Evolutionary conservation across 2,329 filamentous ascomycete species (phyloP).

Genomic region (Lasiodiplodia citricola): DNA sequence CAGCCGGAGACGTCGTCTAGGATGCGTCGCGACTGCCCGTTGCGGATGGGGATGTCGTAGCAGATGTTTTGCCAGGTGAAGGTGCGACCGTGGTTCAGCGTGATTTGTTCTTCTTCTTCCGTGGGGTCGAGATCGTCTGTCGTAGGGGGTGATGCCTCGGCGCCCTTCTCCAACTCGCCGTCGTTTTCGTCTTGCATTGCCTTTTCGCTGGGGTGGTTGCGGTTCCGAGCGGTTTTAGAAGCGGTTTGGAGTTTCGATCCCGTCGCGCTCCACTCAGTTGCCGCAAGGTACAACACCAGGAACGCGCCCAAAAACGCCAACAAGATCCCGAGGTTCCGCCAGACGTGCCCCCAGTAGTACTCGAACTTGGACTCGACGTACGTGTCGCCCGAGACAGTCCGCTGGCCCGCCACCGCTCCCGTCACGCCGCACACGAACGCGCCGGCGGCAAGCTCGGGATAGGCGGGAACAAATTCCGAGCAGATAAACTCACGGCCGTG

Average conservation of each 20-base stretch:
- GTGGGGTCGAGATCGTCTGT: not conserved
- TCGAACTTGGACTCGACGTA: slow-evolving; percentile 38
- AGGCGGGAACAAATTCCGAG: slow-evolving; percentile 54
- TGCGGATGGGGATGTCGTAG: slow-evolving; percentile 65
- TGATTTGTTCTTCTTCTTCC: slow-evolving; percentile 47
- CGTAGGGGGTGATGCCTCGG: not conserved
- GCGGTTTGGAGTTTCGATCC: not conserved
- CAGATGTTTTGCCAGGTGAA: slow-evolving; percentile 69
- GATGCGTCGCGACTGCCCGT: slow-evolving; percentile 56
- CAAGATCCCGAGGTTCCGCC: slow-evolving; percentile 72
- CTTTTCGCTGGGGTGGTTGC: not conserved
- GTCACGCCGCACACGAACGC: slow-evolving; percentile 48
- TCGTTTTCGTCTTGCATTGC: not conserved
- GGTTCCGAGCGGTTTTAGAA: not conserved
- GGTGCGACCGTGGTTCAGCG: slow-evolving; percentile 68
- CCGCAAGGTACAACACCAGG: not conserved
- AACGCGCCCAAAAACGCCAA: slow-evolving; percentile 59
- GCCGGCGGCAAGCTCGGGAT: slow-evolving; percentile 33
- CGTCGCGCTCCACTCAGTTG: not conserved
- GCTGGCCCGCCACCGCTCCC: slow-evolving; percentile 47
- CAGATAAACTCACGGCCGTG: slow-evolving; percentile 39
- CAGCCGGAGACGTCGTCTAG: slow-evolving; percentile 61
- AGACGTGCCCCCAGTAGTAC: slow-evolving; percentile 48
- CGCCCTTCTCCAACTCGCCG: not conserved
- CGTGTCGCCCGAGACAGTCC: slow-evolving; percentile 45